These are phyloP conservation scores for Coniochaeta prunicola DNA, from an alignment of 2,329 filamentous ascomycete species.

Conservation along the genomic window DNA sequence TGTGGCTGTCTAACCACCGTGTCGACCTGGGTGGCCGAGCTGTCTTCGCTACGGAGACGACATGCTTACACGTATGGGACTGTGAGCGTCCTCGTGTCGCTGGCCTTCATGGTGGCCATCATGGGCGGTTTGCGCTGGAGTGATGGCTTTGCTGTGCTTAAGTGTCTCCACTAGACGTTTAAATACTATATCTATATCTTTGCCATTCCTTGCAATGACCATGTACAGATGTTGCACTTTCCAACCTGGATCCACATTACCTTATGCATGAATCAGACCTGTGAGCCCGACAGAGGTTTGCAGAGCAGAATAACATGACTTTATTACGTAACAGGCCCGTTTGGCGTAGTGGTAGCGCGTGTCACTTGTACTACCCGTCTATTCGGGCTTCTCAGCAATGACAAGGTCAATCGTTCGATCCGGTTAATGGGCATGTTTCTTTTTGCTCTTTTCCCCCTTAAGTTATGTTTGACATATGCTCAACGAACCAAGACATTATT, in stretches of 20 bases:
- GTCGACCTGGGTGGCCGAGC: constrained; percentile 58
- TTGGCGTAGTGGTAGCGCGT: constrained; percentile 1
- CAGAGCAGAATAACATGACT: background rate
- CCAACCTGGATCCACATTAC: no score
- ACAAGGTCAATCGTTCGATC: background rate
- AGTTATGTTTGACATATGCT: no score
- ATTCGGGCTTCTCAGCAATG: background rate
- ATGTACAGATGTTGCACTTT: no score
- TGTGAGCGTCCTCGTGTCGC: constrained; percentile 49
- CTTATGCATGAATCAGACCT: no score
- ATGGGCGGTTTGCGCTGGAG: constrained; percentile 74
- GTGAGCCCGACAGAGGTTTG: no score
- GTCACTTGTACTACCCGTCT: background rate
- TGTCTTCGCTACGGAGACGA: constrained; percentile 39
- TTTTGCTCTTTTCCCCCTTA: background rate
- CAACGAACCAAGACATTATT: no score
- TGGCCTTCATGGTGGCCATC: constrained; percentile 57
- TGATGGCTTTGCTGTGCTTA: constrained; percentile 39
- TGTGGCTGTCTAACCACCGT: constrained; percentile 62
- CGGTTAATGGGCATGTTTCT: background rate
- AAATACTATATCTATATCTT: no score
- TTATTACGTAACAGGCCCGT: background rate
- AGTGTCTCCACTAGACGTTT: constrained; percentile 24
- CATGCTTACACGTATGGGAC: constrained; percentile 62
- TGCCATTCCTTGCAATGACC: no score